These are phyloP conservation scores for Diaporthe eres DNA, from an alignment of 2,329 filamentous ascomycete species.

Conservation along the genomic window DNA sequence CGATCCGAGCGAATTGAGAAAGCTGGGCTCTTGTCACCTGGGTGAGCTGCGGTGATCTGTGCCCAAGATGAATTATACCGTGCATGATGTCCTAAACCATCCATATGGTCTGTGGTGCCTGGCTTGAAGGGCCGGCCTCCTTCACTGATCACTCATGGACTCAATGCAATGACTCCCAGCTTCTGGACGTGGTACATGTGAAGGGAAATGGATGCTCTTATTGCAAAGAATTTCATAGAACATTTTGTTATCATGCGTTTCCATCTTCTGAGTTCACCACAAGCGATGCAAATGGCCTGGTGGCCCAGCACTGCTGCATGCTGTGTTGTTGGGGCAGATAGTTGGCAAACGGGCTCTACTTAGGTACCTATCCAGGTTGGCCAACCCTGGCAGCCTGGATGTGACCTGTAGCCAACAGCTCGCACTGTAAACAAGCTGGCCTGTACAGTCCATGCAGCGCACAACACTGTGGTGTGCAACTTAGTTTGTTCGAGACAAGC, in stretches of 20 bases:
- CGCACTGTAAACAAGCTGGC: neutral
- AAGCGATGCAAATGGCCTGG: neutral
- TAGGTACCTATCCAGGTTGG: too few species aligned
- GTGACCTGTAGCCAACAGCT: neutral
- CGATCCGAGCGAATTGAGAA: conserved; percentile 28
- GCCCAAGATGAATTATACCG: neutral
- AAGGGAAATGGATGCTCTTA: neutral
- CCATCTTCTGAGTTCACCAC: neutral
- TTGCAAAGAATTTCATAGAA: neutral
- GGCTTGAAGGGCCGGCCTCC: neutral
- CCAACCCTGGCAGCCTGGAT: neutral
- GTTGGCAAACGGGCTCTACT: neutral
- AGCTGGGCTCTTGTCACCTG: neutral
- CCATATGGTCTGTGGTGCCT: neutral
- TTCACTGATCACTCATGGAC: neutral
- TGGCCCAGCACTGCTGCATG: too few species aligned
- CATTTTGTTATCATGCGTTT: neutral
- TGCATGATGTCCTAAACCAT: neutral
- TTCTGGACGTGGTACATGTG: neutral
- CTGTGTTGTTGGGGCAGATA: neutral
- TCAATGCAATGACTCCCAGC: neutral
- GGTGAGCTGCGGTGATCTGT: too few species aligned
- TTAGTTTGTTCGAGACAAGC: conserved; percentile 18
- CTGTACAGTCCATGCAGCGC: neutral
- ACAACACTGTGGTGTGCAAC: neutral